Evolutionary conservation across 176 grass and related monocot species (phyloP), one percentile per base, ranked within the genome.

Genomic region (Oryza punctata): DNA sequence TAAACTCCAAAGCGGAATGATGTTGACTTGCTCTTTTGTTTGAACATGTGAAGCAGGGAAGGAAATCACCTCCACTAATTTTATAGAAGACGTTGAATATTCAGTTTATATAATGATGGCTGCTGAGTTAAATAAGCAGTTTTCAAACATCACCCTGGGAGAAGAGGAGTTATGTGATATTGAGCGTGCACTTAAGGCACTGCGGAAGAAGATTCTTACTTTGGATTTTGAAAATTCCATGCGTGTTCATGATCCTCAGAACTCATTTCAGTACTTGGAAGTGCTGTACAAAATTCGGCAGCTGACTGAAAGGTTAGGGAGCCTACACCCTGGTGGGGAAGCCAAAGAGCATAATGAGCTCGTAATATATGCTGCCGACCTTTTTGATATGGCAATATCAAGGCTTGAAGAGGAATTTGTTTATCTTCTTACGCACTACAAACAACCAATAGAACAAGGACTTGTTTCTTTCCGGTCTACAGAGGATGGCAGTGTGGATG

Each of bases 351-450:
- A 74, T 5, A 85, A 82, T 82, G 88, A 95, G 69, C 78, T 95
- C 63, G 72, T 85, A 32, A 26, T 77, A 68, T 81, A 89, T 91
- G 80, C 89, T 14, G 49, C 76, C 46, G 84, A 81, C 65, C 87
- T 93, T 89, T 89, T 91, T 66, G 89, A 96, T 81, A 93, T 83
- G 78, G 93, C 76, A 77, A 94, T 96, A 89, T 75, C 78, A 25
- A 98, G 93, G 80, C 89, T 98, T 46, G 96, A 98, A 61, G 89
- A 98, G 41, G 93, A 96, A 79, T 93, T 96, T 85, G 85, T 88
- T 81, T 87, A 90, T 76, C 93, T 98, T 79, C 87, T 98, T 37
- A 63, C 70, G 40, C 78, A 87, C 70, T 94, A 93, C 64, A 85
- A 68, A 63, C 88, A 95, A 33, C 84, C 89, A 46, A 46, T 95